Conservation (phyloP, 192 early-diverging fungal species). For the Linnemannia hyalina region DNA sequence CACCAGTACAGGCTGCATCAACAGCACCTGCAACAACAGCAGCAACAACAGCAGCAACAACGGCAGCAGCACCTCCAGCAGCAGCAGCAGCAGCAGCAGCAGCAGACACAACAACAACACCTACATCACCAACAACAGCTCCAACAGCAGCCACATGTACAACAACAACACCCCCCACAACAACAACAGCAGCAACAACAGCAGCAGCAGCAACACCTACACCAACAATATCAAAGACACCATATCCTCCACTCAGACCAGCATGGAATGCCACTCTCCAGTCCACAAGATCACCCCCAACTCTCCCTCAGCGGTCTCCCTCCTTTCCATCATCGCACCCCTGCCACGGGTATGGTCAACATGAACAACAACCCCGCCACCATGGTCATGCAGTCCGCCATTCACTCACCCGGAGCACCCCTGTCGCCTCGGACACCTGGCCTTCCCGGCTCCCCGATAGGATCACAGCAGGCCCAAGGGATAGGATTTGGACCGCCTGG, state of each 20-base stretch:
- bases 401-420: neutral
- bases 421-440: slow-evolving; percentile 2
- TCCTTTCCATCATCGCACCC: neutral
- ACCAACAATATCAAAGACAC: neutral
- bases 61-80: neutral
- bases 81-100: neutral
- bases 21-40: slow-evolving; percentile 12
- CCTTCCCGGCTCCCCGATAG: neutral
- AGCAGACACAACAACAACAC: neutral
- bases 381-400: neutral
- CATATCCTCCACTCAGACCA: neutral
- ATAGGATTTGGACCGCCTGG: slow-evolving; percentile 1
- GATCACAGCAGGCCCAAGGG: neutral
- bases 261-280: neutral
- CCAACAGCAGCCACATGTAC: slow-evolving; percentile 1
- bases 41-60: slow-evolving; percentile 1
- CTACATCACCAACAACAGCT: neutral
- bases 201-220: neutral
- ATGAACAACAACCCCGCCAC: neutral
- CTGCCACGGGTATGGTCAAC: neutral
- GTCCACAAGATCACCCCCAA: neutral
- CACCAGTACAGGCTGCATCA: slow-evolving; percentile 12
- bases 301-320: neutral
- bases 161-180: slow-evolving; percentile 9
- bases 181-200: neutral